Percentiles rank a stretch among this genome's conserved stretches.
Evolutionary conservation across 495 filamentous ascomycete species (phyloP).

Genomic region (Penicillium paxilli): DNA sequence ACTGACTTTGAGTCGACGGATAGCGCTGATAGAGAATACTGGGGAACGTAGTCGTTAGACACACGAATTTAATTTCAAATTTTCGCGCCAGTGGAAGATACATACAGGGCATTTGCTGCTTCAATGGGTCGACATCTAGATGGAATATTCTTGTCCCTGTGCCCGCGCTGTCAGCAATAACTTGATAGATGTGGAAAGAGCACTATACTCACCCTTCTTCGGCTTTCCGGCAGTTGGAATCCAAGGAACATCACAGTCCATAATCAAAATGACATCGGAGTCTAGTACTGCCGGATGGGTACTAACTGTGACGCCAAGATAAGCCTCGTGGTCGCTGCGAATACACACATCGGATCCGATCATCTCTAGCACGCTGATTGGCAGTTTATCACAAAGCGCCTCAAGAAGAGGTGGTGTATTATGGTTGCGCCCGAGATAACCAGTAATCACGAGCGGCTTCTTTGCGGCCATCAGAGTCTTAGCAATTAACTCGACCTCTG

Average conservation of each 20-base stretch:
- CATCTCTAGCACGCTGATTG: constrained; percentile 78
- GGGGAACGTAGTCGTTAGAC: too few species aligned
- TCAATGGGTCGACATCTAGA: constrained; percentile 79
- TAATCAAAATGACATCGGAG: constrained; percentile 80
- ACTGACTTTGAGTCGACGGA: constrained; percentile 34
- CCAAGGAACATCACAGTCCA: constrained; percentile 80
- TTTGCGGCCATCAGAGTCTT: constrained; percentile 66
- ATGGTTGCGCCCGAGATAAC: constrained; percentile 75
- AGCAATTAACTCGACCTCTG: constrained; percentile 59
- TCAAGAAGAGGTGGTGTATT: constrained; percentile 64
- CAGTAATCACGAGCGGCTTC: constrained; percentile 73
- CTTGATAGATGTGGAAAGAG: background rate
- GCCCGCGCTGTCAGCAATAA: constrained; percentile 6
- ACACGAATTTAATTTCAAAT: too few species aligned
- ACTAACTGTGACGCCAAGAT: constrained; percentile 69
- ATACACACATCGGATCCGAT: constrained; percentile 90
- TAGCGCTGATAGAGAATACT: constrained; percentile 68
- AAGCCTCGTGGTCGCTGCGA: constrained; percentile 68
- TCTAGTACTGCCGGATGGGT: constrained; percentile 33
- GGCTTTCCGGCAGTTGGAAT: constrained; percentile 57
- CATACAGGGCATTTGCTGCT: constrained; percentile 70
- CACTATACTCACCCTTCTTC: constrained; percentile 32
- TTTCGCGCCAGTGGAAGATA: background rate
- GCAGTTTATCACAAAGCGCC: constrained; percentile 72
- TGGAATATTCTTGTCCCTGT: constrained; percentile 58